Percentiles rank a stretch among this genome's conserved stretches.
These are phyloP conservation scores for Larix kaempferi DNA, from an alignment of 75 land plant genomes.

Conservation along the genomic window DNA sequence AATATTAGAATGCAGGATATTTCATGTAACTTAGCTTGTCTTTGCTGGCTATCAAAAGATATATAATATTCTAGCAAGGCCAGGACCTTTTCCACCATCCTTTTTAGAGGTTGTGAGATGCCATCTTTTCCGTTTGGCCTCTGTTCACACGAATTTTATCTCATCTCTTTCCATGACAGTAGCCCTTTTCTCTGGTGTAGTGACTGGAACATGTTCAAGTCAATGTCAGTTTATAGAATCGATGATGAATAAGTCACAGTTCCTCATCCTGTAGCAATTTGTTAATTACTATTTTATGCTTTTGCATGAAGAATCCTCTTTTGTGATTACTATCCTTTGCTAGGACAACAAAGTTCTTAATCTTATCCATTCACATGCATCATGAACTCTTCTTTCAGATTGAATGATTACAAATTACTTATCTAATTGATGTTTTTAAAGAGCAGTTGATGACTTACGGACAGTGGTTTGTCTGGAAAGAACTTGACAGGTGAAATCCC, in stretches of 20 bases:
- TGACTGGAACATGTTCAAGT: background rate
- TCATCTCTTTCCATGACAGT: background rate
- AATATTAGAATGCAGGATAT: conserved; percentile 4
- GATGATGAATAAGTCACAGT: too few relatives aligned
- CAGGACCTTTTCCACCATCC: background rate
- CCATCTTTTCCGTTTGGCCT: background rate
- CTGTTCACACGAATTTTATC: background rate
- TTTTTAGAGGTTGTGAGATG: background rate
- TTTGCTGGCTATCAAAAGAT: background rate
- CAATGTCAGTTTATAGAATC: background rate
- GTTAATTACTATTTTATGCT: too few relatives aligned
- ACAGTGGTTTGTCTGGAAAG: conserved; percentile 46
- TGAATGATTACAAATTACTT: background rate
- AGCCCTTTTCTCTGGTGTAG: background rate
- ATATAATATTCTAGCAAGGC: background rate
- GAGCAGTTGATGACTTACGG: conserved; percentile 6
- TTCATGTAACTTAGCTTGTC: background rate
- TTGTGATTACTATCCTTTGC: background rate
- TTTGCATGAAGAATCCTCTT: too few relatives aligned
- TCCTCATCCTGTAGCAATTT: too few relatives aligned
- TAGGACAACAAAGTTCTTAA: background rate
- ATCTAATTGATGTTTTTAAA: background rate
- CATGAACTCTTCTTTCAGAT: background rate
- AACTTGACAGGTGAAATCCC: conserved; percentile 48
- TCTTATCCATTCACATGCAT: background rate